Evolutionary conservation across 805 yeast genomes (phyloP).

Genomic region (Wickerhamomyces queroliae): DNA sequence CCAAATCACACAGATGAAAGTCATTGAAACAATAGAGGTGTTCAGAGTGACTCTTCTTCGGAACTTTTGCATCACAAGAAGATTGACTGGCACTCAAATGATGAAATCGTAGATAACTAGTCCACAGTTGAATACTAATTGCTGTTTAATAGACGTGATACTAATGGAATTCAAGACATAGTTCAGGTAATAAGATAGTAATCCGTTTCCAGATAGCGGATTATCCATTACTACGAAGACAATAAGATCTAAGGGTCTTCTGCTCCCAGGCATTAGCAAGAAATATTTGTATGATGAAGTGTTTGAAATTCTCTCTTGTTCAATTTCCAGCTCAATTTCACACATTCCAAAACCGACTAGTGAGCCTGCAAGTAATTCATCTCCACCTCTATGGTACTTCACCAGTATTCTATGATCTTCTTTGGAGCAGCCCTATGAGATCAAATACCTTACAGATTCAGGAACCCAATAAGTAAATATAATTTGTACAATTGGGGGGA

Average conservation of each 20-base stretch:
- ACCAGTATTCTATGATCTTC: conserved; percentile 34
- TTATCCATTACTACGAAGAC: conserved; percentile 28
- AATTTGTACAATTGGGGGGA: conserved; percentile 31
- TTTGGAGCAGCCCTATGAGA: conserved; percentile 31
- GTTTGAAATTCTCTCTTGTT: conserved; percentile 31
- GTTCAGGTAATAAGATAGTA: conserved; percentile 45
- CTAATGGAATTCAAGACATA: conserved; percentile 49
- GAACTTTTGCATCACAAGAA: conserved; percentile 20
- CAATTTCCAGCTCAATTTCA: conserved; percentile 34
- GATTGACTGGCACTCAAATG: conserved; percentile 20
- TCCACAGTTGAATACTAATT: conserved; percentile 43
- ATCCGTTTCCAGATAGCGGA: conserved; percentile 46
- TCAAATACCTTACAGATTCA: conserved; percentile 38
- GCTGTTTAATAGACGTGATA: conserved; percentile 36
- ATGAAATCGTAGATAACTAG: conserved; percentile 39
- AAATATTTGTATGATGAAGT: conserved; percentile 33
- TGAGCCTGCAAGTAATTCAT: conserved; percentile 13
- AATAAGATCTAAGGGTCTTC: conserved; percentile 35
- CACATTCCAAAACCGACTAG: conserved; percentile 33
- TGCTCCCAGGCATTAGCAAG: conserved; percentile 28
- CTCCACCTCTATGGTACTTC: conserved; percentile 30
- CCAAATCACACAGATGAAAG: conserved; percentile 33
- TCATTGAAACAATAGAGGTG: conserved; percentile 29
- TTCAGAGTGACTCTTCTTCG: conserved; percentile 33
- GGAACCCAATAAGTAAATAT: conserved; percentile 24